phyloP scores from a whole-genome alignment of 495 filamentous ascomycete genomes.

The Pyrenula aspistea region DNA sequence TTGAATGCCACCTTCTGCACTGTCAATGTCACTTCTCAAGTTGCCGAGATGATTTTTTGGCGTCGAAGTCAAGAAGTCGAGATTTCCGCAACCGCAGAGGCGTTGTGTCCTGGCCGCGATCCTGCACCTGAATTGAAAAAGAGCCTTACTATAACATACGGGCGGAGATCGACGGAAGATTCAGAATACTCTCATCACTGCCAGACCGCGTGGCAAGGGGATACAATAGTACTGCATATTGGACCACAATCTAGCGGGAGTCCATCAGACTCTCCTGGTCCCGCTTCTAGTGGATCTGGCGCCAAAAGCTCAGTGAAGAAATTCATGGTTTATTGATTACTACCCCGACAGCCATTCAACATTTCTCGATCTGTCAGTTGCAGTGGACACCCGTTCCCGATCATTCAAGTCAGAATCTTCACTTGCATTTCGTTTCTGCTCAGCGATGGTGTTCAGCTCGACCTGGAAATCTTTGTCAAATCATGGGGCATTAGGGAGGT shows the following conservation, averaged over 20 bases:
- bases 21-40: background rate
- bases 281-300: background rate
- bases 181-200: background rate
- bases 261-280: background rate
- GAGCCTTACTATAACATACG: background rate
- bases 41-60: background rate
- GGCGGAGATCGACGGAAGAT: background rate
- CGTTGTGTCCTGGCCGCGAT: background rate
- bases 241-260: background rate
- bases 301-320: background rate
- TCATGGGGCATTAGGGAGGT: no score
- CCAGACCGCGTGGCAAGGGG: background rate
- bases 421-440: no score
- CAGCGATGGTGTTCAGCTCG: no score
- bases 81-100: background rate
- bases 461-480: no score
- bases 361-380: no score
- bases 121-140: background rate
- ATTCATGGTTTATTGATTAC: background rate
- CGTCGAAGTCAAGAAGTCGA: background rate
- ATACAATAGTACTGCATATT: background rate
- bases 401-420: no score
- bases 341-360: no score
- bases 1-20: background rate
- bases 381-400: no score